Base-by-base conservation (phyloP, 2,329 filamentous ascomycete genomes). In the Leptographium galeiforme region DNA sequence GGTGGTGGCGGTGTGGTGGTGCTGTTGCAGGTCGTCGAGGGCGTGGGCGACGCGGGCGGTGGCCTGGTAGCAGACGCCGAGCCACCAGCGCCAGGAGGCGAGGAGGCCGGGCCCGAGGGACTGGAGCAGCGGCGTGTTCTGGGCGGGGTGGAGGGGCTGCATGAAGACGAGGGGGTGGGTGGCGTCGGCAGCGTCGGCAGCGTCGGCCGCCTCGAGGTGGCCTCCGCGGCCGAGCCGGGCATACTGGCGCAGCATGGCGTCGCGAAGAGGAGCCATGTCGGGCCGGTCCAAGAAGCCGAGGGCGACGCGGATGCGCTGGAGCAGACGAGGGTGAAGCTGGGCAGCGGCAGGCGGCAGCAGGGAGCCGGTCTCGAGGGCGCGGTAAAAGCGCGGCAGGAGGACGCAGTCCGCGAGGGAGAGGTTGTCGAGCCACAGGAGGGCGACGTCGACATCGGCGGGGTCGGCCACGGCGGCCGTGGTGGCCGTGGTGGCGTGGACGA, bases 111-210 rank as follows among this genome's bases (percentile, higher is more conserved):
- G 6, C 18, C 25, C 25, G 33, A 45, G 62, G 4, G 80, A 60
- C 7, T 70, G 67, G 3, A 76, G 64, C n/a, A 81, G 63, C 2
- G 72, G 69, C 2, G 72, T 71, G 59, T 85, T 84, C 56, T 79
- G 74, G 18, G 84, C 64, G 13, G 80, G 74, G 58, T 84, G 78
- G 10, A 83, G 63, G 3, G 80, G 75, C 70, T 80, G 68, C 50
- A 63, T 56, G 57, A 48, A 47, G 43, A 55, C 51, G 11, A 54
- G 39, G 32, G 34, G 41, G 33, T n/a, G 39, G 11, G 14, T 8
- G 13, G 5, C 47, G 47, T 25, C 19, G 18, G 8, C 12, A 36
- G 16, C 47, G 47, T 25, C 19, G 18, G 8, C 12, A 36, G 5
- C 47, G 47, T 25, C 19, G 18, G 8, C 12, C 19, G 16, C 34